Evolutionary conservation across 1,139 yeast genomes (phyloP), one percentile per base, ranked within the genome.

Genomic region (Saccharomyces hybrid): DNA sequence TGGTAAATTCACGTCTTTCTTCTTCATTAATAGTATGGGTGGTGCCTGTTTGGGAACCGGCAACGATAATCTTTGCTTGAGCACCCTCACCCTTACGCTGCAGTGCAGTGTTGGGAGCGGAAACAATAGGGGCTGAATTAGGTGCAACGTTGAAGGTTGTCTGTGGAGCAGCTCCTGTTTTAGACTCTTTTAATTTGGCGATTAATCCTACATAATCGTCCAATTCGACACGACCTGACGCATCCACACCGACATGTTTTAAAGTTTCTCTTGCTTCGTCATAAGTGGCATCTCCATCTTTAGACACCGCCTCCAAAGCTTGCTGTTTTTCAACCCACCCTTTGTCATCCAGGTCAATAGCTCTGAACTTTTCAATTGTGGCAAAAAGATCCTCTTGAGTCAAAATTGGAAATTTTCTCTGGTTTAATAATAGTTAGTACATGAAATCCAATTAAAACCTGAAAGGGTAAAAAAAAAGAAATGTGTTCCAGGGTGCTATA

Each of bases 1-100:
- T 82, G 5, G 99, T 93, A 73, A 93, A 93, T 75, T 90, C 98
- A 29, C 88, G 78, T 70, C 97, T 82, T 74, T 93, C 99, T 77
- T 93, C 99, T 65, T 93, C 98, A 70, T 93, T 90, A 70, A 93
- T 90, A 4, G 97, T 89, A 70, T 93, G 99, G 3, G 97, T 88
- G n/a, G 95, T 88, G 51, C 97, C 97, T 0, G 93, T 80, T 25
- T 93, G 83, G 51, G 87, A 81, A 42, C 95, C 91, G 53, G 88
- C 80, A 56, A 88, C 93, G 48, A 93, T 86, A 66, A 90, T 90
- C 63, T 85, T 83, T 16, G 81, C 82, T 52, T 74, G 73, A 19
- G 78, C 75, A 55, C 81, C 81, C 19, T 81, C 73, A 41, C 81
- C 81, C 57, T 71, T 74, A 73, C 77, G 78, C 66, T 80, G 69